Percentiles rank a stretch among this genome's conserved stretches.
phyloP scores from a whole-genome alignment of 164 flowering plant genomes.

The Magnolia sinica region DNA sequence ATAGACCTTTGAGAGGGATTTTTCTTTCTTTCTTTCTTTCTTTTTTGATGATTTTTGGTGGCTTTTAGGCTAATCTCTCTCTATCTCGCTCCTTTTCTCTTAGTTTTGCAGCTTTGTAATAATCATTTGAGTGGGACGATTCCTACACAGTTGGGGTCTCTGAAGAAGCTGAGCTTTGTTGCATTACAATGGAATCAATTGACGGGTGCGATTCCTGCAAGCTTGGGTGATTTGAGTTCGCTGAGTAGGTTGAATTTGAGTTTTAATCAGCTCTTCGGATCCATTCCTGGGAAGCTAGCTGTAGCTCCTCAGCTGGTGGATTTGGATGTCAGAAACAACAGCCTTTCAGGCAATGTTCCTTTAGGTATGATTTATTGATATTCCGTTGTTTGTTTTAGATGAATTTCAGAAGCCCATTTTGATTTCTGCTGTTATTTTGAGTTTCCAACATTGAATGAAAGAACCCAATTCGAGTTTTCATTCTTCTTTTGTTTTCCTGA shows the following conservation, averaged over 20 bases:
- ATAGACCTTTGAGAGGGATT: not conserved
- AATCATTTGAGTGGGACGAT: slow-evolving; percentile 76
- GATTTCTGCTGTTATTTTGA: not conserved
- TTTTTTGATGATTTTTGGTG: not conserved
- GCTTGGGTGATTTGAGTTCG: slow-evolving; percentile 59
- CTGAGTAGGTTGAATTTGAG: slow-evolving; percentile 81
- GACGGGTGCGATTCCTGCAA: slow-evolving; percentile 84
- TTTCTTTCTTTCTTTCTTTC: too few species aligned
- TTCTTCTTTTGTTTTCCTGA: not conserved
- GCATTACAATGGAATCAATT: slow-evolving; percentile 68
- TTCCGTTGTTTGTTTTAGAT: not conserved
- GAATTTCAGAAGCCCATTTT: not conserved
- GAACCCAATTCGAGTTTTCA: not conserved
- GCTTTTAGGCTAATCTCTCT: slow-evolving; percentile 4
- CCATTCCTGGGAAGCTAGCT: slow-evolving; percentile 68
- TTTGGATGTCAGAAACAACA: slow-evolving; percentile 72
- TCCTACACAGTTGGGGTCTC: slow-evolving; percentile 69
- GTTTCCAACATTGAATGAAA: not conserved
- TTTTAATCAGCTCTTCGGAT: slow-evolving; percentile 69
- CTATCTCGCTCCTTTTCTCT: not conserved
- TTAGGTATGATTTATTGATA: slow-evolving; percentile 34
- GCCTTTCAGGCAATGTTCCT: slow-evolving; percentile 83
- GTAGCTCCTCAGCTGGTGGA: slow-evolving; percentile 48
- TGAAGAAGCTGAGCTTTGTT: slow-evolving; percentile 70
- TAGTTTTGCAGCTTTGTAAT: slow-evolving; percentile 86